These are phyloP conservation scores for Aquilaria malaccensis DNA, from an alignment of 345 rosid species.

Conservation along the genomic window DNA sequence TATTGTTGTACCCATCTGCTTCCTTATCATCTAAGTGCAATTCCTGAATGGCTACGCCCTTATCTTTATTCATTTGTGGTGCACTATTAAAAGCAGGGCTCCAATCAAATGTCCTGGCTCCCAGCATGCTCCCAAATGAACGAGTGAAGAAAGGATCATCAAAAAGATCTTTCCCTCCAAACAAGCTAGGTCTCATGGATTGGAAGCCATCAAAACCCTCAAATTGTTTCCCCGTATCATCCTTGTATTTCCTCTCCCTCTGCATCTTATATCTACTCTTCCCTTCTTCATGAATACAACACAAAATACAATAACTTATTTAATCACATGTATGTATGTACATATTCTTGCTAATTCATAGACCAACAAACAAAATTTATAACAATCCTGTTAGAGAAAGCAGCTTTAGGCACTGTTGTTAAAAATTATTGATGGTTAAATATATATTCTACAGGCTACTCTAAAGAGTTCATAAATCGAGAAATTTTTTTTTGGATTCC, in stretches of 20 bases:
- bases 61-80: conserved; percentile 9
- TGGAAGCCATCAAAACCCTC: conserved; percentile 30
- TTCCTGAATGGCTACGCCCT: conserved; percentile 59
- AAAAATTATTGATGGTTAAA: no score
- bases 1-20: conserved; percentile 6
- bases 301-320: neutral
- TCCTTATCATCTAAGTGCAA: conserved; percentile 47
- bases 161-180: conserved; percentile 69
- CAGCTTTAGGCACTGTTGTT: no score
- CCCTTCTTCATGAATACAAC: neutral
- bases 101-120: conserved; percentile 18
- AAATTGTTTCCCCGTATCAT: conserved; percentile 36
- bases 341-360: no score
- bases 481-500: no score
- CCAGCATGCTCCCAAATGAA: conserved; percentile 39
- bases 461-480: no score
- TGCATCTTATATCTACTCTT: conserved; percentile 27
- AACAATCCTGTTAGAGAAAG: no score
- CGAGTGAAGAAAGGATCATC: conserved; percentile 65
- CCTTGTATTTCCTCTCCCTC: conserved; percentile 33
- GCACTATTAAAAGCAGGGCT: conserved; percentile 17
- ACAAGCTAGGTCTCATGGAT: conserved; percentile 35
- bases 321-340: no score
- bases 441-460: no score
- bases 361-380: no score